phyloP scores from a whole-genome alignment of 208 protist genomes.

The Acanthamoeba sp. region DNA sequence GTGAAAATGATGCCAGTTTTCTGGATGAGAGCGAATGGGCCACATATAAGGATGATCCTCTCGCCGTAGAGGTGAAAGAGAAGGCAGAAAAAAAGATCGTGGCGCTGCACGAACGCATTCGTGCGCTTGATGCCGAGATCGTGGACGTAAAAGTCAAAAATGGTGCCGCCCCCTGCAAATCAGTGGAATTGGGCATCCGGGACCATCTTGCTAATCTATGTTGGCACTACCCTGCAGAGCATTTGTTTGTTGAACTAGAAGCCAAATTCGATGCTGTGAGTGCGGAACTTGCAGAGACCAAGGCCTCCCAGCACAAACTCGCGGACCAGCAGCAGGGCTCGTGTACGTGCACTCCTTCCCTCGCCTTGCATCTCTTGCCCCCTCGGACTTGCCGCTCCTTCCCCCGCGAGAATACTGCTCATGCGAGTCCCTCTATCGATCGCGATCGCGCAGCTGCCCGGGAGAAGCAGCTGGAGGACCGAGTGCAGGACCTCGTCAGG shows the following conservation, averaged over 20 bases:
- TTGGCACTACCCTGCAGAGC: background rate
- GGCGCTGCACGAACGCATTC: background rate
- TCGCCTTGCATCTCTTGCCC: too few relatives aligned
- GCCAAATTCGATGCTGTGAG: background rate
- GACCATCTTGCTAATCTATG: background rate
- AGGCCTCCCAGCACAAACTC: background rate
- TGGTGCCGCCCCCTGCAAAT: background rate
- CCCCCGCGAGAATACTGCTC: too few relatives aligned
- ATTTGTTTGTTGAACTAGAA: background rate
- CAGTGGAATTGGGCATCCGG: background rate
- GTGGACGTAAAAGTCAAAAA: background rate
- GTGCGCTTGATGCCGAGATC: background rate
- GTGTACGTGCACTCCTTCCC: background rate
- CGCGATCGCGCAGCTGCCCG: background rate
- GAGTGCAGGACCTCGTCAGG: background rate
- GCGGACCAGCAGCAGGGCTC: background rate
- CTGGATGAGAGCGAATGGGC: slow-evolving; percentile 5
- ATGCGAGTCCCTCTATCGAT: background rate
- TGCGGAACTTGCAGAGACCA: background rate
- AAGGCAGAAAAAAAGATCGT: background rate
- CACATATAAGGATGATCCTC: slow-evolving; percentile 14
- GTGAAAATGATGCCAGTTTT: too few relatives aligned
- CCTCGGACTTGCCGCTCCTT: too few relatives aligned
- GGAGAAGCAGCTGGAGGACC: background rate
- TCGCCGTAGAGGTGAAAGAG: background rate